These are phyloP conservation scores for Ascomycota sp. DNA, from an alignment of 2,329 filamentous ascomycete genomes.

Conservation along the genomic window DNA sequence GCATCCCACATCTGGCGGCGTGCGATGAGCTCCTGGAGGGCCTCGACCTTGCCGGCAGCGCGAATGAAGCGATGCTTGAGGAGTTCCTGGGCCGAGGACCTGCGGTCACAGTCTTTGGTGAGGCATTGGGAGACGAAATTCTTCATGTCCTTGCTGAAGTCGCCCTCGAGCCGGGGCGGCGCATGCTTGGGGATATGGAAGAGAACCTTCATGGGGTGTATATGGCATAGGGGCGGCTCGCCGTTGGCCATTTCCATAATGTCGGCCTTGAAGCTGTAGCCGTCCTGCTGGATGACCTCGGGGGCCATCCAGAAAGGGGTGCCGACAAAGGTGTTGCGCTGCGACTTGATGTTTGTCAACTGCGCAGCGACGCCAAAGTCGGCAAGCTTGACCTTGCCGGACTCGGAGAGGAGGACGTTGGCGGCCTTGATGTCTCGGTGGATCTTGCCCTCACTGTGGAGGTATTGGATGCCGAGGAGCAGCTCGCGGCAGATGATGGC, in stretches of 20 bases:
- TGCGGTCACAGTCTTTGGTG: slow-evolving; percentile 72
- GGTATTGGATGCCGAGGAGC: slow-evolving; percentile 73
- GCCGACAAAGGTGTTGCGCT: slow-evolving; percentile 91
- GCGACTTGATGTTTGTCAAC: slow-evolving; percentile 91
- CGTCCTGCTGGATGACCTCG: slow-evolving; percentile 77
- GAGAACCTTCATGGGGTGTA: slow-evolving; percentile 84
- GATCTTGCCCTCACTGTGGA: slow-evolving; percentile 86
- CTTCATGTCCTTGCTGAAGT: slow-evolving; percentile 78
- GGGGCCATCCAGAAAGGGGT: slow-evolving; percentile 97
- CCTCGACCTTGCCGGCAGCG: slow-evolving; percentile 70
- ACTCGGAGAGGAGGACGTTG: slow-evolving; percentile 80
- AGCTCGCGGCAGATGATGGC: slow-evolving; percentile 88
- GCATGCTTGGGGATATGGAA: slow-evolving; percentile 81
- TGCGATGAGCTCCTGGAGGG: slow-evolving; percentile 68
- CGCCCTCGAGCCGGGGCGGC: slow-evolving; percentile 65
- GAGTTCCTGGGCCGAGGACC: slow-evolving; percentile 72
- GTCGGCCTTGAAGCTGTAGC: slow-evolving; percentile 72
- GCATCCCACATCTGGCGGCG: slow-evolving; percentile 69
- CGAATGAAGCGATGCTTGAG: slow-evolving; percentile 77
- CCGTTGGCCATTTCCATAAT: slow-evolving; percentile 80
- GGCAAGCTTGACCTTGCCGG: slow-evolving; percentile 82
- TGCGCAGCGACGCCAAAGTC: slow-evolving; percentile 96
- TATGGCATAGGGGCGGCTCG: slow-evolving; percentile 69
- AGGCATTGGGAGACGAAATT: slow-evolving; percentile 84
- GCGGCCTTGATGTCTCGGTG: slow-evolving; percentile 94